Conservation (phyloP, 768 basidiomycete genomes). For the Psilocybe tampanensis region DNA sequence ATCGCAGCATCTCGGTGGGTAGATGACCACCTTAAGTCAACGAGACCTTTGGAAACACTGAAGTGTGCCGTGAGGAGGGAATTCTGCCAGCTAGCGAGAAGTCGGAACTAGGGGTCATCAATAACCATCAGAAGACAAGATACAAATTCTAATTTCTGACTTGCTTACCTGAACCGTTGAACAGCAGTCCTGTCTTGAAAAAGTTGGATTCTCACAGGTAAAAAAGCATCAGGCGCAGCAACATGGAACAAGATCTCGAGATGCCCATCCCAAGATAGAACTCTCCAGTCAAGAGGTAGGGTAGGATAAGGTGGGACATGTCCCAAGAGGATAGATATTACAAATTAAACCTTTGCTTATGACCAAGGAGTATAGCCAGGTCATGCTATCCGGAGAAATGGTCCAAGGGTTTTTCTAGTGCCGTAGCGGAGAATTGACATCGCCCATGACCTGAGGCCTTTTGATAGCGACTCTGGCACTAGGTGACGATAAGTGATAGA, state of each 20-base stretch:
- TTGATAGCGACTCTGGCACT: neutral
- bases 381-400: conserved; percentile 4
- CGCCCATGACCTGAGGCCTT: neutral
- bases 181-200: neutral
- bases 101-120: neutral
- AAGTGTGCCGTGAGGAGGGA: too few species aligned
- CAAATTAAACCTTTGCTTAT: neutral
- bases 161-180: too few species aligned
- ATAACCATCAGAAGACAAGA: too few species aligned
- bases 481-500: neutral
- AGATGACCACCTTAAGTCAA: too few species aligned
- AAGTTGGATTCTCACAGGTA: neutral
- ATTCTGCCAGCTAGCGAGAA: neutral
- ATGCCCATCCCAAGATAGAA: neutral
- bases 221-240: conserved; percentile 1
- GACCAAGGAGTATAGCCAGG: neutral
- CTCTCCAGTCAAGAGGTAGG: neutral
- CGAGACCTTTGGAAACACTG: too few species aligned
- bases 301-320: neutral
- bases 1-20: too few species aligned
- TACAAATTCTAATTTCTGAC: too few species aligned
- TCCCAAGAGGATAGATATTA: neutral
- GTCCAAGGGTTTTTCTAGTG: neutral
- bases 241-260: neutral
- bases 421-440: neutral